Percentiles rank a stretch among this genome's conserved stretches.
Conservation (phyloP, 805 yeast species). For the Saturnispora serradocipensis region DNA sequence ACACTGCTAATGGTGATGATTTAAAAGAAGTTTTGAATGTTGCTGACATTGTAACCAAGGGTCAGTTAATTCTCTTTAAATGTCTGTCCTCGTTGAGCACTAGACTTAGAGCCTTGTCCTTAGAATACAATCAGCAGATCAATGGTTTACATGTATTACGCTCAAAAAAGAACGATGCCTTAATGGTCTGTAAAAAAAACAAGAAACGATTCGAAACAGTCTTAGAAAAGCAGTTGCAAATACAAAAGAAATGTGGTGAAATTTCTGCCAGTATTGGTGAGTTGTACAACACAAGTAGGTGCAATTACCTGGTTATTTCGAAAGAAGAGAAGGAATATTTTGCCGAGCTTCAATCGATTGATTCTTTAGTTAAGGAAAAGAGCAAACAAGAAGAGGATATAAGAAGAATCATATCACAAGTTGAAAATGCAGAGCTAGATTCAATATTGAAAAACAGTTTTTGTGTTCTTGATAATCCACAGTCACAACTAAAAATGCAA, state of each 20-base stretch:
- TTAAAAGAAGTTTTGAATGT: conserved; percentile 12
- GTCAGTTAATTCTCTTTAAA: conserved; percentile 17
- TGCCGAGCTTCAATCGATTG: conserved; percentile 19
- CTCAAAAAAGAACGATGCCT: conserved; percentile 8
- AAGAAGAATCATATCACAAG: conserved; percentile 9
- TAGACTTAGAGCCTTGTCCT: conserved; percentile 14
- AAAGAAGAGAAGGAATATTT: conserved; percentile 20
- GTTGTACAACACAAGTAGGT: conserved; percentile 2
- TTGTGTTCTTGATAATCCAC: conserved; percentile 5
- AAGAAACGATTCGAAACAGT: background rate
- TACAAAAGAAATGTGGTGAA: conserved; percentile 16
- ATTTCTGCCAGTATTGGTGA: conserved; percentile 3
- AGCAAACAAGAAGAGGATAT: conserved; percentile 14
- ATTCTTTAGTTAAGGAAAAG: conserved; percentile 13
- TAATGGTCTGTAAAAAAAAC: background rate
- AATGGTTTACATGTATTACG: conserved; percentile 12
- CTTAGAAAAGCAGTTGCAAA: conserved; percentile 22
- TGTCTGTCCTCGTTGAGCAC: conserved; percentile 13
- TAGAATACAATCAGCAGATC: conserved; percentile 22
- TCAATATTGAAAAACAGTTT: conserved; percentile 5
- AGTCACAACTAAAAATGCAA: conserved; percentile 8
- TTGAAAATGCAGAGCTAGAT: conserved; percentile 16
- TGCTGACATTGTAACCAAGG: conserved; percentile 13
- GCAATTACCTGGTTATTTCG: conserved; percentile 16
- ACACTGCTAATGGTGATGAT: conserved; percentile 10